These are phyloP conservation scores for Beauveria caledonica DNA, from an alignment of 2,329 filamentous ascomycete species.

Conservation along the genomic window DNA sequence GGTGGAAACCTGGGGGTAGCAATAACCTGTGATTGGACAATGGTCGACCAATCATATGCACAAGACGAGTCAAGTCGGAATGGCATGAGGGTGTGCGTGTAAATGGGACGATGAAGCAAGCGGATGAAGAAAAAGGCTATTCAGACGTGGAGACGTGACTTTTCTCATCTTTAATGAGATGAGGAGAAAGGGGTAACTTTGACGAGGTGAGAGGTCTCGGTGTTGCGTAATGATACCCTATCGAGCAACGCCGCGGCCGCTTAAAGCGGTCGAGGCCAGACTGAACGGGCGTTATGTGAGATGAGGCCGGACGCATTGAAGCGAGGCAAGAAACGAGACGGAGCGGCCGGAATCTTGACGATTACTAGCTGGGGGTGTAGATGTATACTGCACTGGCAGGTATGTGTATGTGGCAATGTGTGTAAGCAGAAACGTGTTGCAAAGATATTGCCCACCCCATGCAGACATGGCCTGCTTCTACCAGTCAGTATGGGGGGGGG, in stretches of 20 bases:
- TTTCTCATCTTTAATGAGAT: not conserved
- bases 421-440: not conserved
- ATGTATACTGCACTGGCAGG: not conserved
- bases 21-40: not conserved
- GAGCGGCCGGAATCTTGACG: not conserved
- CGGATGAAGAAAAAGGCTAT: not conserved
- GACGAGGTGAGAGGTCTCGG: not conserved
- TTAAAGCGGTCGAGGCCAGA: not conserved
- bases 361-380: not conserved
- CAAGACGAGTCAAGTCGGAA: not conserved
- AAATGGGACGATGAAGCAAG: not conserved
- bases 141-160: not conserved
- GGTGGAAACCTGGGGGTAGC: not conserved
- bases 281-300: not conserved
- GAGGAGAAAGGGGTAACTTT: conserved; percentile 2
- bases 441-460: not conserved
- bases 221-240: conserved; percentile 6
- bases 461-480: not conserved
- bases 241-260: not conserved
- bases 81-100: not conserved
- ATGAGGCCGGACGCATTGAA: not conserved
- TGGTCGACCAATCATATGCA: not conserved
- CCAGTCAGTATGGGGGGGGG: too few species aligned
- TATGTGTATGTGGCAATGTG: not conserved
- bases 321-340: not conserved